These are phyloP conservation scores for Monascus ruber DNA, from an alignment of 2,329 filamentous ascomycete species.

Conservation along the genomic window DNA sequence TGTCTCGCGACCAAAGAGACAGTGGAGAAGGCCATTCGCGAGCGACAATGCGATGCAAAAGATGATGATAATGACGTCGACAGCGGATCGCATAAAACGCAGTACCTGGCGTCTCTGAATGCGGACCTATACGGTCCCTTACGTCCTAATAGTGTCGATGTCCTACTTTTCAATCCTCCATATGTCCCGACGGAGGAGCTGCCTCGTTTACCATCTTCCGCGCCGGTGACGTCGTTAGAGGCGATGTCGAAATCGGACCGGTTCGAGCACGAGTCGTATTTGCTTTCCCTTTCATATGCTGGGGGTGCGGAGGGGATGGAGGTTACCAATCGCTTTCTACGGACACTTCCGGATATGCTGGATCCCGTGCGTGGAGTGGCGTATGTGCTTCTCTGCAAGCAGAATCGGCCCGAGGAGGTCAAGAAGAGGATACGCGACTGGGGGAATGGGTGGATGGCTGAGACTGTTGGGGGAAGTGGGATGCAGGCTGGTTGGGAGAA, in stretches of 20 bases:
- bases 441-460: constrained; percentile 56
- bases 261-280: constrained; percentile 71
- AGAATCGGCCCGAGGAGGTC: constrained; percentile 73
- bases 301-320: constrained; percentile 90
- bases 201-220: constrained; percentile 40
- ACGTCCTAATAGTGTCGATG: constrained; percentile 52
- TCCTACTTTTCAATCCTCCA: constrained; percentile 92
- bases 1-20: constrained; percentile 66
- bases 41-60: constrained; percentile 11
- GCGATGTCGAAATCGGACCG: constrained; percentile 20
- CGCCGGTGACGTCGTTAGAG: constrained; percentile 14
- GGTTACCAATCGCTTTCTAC: constrained; percentile 69
- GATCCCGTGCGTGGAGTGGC: constrained; percentile 59
- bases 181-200: constrained; percentile 81
- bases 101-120: constrained; percentile 55
- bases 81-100: constrained; percentile 19
- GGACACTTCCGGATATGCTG: constrained; percentile 54
- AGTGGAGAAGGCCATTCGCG: constrained; percentile 40
- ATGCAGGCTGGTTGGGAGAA: constrained; percentile 91
- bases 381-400: constrained; percentile 79
- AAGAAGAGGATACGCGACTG: constrained; percentile 50
- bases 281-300: constrained; percentile 77
- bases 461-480: constrained; percentile 71
- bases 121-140: constrained; percentile 60
- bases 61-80: not conserved